Evolutionary conservation across 371 early-diverging fungal genomes (phyloP), one percentile per base, ranked within the genome.

Genomic region (Rhizopus arrhizus): DNA sequence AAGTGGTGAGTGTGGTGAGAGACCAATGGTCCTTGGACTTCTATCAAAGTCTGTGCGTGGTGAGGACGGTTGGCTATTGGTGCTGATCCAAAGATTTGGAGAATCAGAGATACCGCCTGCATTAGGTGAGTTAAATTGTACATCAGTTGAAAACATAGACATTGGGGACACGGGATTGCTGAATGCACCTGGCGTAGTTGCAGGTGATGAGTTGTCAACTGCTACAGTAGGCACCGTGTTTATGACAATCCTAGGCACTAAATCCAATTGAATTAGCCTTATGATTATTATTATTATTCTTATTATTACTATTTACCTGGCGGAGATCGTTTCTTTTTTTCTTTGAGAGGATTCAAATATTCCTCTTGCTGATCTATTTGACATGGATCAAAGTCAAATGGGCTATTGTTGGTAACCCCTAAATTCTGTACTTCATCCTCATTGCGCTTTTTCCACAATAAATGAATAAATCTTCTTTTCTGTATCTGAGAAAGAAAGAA

Each of bases 371-470:
- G n/a, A 48, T 42, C 4, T 57, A 47, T 45, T 43, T 59, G 40
- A 49, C 51, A 12, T 61, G 57, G 38, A 32, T 53, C 29, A 45
- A 53, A 45, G 40, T 58, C 45, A 40, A 64, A 64, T 9, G 53
- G 58, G 35, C 42, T 65, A 2, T 56, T 3, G 16, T 28, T 47
- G 5, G 64, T 58, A n/a, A 70, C 58, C 13, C 70, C 69, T 6
- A 76, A 35, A 34, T 72, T 73, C 13, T 53, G 64, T 8, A 75
- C 64, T 55, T 80, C 80, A 9, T 71, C 72, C 49, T 80, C 77
- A 34, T 77, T 75, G 15, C 68, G 69, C 47, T 77, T 77, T 34
- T 72, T 73, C 80, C 80, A 80, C 13, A 80, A 50, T 4, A 62
- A 62, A 38, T 63, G 73, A 2, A 77, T 56, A 45, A 75, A 80